Base-by-base conservation (phyloP, 2,329 filamentous ascomycete species). In the Xylariaceae sp. region DNA sequence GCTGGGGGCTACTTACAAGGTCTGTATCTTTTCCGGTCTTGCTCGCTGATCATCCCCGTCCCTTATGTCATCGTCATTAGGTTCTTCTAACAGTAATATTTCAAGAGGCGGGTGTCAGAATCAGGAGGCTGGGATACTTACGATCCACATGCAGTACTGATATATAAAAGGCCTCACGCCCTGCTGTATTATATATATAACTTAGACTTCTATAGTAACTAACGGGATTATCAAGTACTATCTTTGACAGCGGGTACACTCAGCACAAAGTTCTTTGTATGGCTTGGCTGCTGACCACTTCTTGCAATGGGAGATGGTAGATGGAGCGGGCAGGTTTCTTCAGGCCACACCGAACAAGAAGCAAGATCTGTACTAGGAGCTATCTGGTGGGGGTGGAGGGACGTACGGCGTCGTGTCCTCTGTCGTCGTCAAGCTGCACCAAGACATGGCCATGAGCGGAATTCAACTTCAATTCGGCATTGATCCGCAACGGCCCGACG, bases 281-380 rank as follows among this genome's bases (percentile, higher is more conserved):
- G 45, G 45, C 21, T 4, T 49, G 21, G 33, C 11, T 11, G 19
- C 33, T 19, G 45, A 49, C 4, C 80, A 88, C 46, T 77, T 81
- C 0, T 74, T 89, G 1, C 76, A 81, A 60, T 83, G 75, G 58
- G 77, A 85, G 55, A 81, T 86, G 1, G 76, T 88, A n/a, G 82
- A 79, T 6, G 80, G 77, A 0, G 66, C 69, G 14, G 83, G 85
- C 2, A 56, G 75, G 12, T 66, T 79, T 16, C 61, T 86, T 1
- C 77, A 69, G 2, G 84, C 83, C 0, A 80, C 75, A 3, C 75
- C 73, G 0, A 66, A 65, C 0, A 58, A 79, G 28, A 82, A 88
- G 61, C 55, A 74, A 0, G 85, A 88, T 48, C 74, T 89, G 1
- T 88, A 84, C 73, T 89, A 85, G 86, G 87, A 86, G 1, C 70